phyloP scores from a whole-genome alignment of 2,329 filamentous ascomycete genomes.

The Nemania abortiva region DNA sequence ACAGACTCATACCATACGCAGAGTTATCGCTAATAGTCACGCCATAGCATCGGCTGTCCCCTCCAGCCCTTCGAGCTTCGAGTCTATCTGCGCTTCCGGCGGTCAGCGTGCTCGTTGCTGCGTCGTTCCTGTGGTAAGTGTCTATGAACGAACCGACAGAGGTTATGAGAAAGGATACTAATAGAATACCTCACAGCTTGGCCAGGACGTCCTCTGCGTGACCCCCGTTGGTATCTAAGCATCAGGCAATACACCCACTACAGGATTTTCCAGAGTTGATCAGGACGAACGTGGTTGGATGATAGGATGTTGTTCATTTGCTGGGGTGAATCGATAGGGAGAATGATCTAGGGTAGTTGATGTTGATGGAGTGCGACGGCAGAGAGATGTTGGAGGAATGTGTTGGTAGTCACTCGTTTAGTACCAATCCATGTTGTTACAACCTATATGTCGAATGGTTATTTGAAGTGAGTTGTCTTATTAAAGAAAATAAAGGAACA shows the following conservation, averaged over 20 bases:
- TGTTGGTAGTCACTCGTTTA: conserved; percentile 20
- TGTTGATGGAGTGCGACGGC: conserved; percentile 9
- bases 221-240: conserved; percentile 49
- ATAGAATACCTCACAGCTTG: conserved; percentile 40
- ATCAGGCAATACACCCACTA: not conserved
- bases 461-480: not conserved
- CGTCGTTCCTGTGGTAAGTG: conserved; percentile 58
- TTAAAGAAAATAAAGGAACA: no score
- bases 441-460: not conserved
- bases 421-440: not conserved
- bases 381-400: conserved; percentile 11
- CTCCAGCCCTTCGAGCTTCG: conserved; percentile 57
- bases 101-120: conserved; percentile 66
- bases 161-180: not conserved
- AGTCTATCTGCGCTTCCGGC: conserved; percentile 55
- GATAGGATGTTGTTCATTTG: conserved; percentile 8
- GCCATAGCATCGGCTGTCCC: conserved; percentile 53
- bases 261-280: not conserved
- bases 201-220: conserved; percentile 53
- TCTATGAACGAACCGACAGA: not conserved
- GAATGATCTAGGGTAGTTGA: not conserved
- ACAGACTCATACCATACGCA: not conserved
- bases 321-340: not conserved
- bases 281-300: not conserved
- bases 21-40: conserved; percentile 9